Evolutionary conservation across 805 yeast genomes (phyloP).

Genomic region (Candida awuae): DNA sequence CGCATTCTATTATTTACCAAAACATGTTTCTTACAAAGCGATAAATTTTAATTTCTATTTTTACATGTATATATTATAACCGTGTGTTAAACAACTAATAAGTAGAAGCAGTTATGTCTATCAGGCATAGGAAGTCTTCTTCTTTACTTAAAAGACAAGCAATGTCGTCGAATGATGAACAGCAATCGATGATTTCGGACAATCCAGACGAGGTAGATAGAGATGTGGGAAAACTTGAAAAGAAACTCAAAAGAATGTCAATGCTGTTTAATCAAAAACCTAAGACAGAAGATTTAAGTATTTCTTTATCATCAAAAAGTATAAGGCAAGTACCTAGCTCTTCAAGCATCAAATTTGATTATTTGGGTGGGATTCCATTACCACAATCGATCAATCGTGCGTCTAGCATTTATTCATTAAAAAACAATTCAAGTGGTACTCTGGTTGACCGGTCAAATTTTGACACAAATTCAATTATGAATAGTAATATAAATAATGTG

Average conservation of each 20-base stretch:
- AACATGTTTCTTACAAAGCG: too few species aligned
- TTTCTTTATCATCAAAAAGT: not conserved
- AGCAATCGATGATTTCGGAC: not conserved
- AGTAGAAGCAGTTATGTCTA: slow-evolving; percentile 1
- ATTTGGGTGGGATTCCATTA: not conserved
- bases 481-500: slow-evolving; percentile 18
- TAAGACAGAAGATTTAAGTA: not conserved
- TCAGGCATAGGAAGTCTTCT: slow-evolving; percentile 5
- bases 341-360: not conserved
- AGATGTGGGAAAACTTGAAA: slow-evolving; percentile 5
- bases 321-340: not conserved
- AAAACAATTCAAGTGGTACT: slow-evolving; percentile 16
- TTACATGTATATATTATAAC: too few species aligned
- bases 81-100: too few species aligned
- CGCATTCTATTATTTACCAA: too few species aligned
- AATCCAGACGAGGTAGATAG: not conserved
- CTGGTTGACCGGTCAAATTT: slow-evolving; percentile 11
- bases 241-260: slow-evolving; percentile 7
- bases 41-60: too few species aligned
- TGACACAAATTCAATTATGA: not conserved
- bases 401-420: slow-evolving; percentile 6
- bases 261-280: slow-evolving; percentile 6
- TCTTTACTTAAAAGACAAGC: slow-evolving; percentile 2
- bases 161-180: not conserved
- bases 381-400: slow-evolving; percentile 1